Evolutionary conservation across 352 stramenopile species (phyloP).

Genomic region (Phytophthora aleatoria): DNA sequence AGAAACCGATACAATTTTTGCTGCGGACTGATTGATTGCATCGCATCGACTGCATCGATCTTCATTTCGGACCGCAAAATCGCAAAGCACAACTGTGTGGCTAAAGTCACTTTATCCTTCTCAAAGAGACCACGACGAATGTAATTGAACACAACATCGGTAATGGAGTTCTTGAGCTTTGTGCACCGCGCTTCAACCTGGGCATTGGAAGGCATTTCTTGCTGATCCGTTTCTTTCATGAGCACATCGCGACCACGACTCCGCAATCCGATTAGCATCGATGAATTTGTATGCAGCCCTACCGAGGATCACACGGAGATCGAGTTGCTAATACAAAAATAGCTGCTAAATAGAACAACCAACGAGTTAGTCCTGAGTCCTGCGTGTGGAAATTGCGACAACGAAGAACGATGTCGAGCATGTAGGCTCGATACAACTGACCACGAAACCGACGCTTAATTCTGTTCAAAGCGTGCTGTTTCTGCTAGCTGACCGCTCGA

Average conservation of each 20-base stretch:
- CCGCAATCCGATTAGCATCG: neutral
- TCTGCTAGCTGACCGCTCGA: neutral
- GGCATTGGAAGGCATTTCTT: conserved; percentile 55
- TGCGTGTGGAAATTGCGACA: too few relatives aligned
- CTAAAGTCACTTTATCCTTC: conserved; percentile 92
- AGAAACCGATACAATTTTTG: neutral
- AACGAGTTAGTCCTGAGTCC: neutral
- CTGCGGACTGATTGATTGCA: too few relatives aligned
- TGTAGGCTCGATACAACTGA: neutral
- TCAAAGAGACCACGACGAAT: conserved; percentile 94
- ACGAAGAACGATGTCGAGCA: too few relatives aligned
- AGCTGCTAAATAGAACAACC: neutral
- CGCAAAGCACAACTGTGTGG: conserved; percentile 92
- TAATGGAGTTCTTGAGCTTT: conserved; percentile 72
- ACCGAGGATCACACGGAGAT: neutral
- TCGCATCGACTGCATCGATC: conserved; percentile 47
- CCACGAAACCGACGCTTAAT: neutral
- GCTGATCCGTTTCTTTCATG: conserved; percentile 68
- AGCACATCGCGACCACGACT: conserved; percentile 31
- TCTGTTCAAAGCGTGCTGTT: neutral
- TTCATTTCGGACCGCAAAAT: conserved; percentile 85
- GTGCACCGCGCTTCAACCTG: conserved; percentile 62
- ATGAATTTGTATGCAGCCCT: neutral
- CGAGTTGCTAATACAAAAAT: neutral
- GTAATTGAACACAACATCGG: conserved; percentile 94